These are phyloP conservation scores for Aspergillus versicolor DNA, from an alignment of 2,329 filamentous ascomycete genomes.

Conservation along the genomic window DNA sequence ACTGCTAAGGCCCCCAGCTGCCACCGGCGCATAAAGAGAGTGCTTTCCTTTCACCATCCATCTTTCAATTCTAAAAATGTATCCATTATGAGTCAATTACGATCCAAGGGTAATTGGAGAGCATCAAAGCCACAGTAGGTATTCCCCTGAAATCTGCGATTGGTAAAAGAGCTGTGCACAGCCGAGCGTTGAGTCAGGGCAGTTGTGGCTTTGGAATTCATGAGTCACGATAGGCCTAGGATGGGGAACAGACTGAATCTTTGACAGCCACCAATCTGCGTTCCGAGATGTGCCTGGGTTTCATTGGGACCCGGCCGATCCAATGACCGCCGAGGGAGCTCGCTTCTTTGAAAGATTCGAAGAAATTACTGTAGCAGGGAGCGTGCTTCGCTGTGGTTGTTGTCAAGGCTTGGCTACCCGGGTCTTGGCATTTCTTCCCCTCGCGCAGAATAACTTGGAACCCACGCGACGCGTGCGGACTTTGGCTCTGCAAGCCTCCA, in stretches of 20 bases:
- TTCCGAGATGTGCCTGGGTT: too few species aligned
- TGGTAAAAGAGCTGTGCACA: neutral
- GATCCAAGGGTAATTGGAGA: neutral
- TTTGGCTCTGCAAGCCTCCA: neutral
- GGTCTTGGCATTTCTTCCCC: slow-evolving; percentile 5
- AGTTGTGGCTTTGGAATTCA: neutral
- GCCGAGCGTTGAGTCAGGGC: neutral
- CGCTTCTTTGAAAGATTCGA: too few species aligned
- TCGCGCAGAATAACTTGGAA: slow-evolving; percentile 11
- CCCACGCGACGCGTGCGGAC: slow-evolving; percentile 20
- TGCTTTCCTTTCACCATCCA: neutral
- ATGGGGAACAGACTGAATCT: neutral
- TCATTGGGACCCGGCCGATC: too few species aligned
- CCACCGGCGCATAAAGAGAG: neutral
- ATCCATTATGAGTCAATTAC: neutral
- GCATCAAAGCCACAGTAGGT: neutral
- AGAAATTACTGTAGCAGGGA: too few species aligned
- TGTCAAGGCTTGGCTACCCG: neutral
- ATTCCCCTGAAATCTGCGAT: neutral
- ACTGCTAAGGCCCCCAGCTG: too few species aligned
- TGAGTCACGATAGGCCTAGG: neutral
- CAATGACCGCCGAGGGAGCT: too few species aligned
- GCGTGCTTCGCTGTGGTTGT: neutral
- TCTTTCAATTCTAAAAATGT: neutral
- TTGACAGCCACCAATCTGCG: neutral